Evolutionary conservation across 306 rosid species (phyloP).

Genomic region (Spatholobus suberectus): DNA sequence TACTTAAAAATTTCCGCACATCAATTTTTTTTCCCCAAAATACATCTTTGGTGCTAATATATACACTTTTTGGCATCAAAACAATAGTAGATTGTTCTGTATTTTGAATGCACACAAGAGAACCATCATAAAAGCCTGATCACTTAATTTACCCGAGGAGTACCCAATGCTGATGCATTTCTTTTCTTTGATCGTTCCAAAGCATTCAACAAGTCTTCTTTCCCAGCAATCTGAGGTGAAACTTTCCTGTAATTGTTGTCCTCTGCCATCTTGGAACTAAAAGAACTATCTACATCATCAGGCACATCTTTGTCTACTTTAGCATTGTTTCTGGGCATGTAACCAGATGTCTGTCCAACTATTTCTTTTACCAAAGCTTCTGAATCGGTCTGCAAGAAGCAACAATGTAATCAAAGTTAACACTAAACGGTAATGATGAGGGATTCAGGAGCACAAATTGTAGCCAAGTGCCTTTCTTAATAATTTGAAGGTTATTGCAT

Average conservation of each 20-base stretch:
- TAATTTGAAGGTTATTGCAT: slow-evolving; percentile 1
- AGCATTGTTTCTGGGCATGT: slow-evolving; percentile 62
- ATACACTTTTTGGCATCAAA: slow-evolving; percentile 24
- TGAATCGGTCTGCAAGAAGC: slow-evolving; percentile 71
- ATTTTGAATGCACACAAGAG: slow-evolving; percentile 28
- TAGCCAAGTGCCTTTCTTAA: slow-evolving; percentile 11
- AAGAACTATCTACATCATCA: slow-evolving; percentile 49
- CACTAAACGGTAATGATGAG: slow-evolving; percentile 41
- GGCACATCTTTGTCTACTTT: slow-evolving; percentile 41
- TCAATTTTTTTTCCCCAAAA: slow-evolving; percentile 22
- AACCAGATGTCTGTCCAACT: slow-evolving; percentile 93
- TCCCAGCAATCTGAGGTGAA: slow-evolving; percentile 56
- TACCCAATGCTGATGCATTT: slow-evolving; percentile 91
- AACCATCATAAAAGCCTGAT: slow-evolving; percentile 27
- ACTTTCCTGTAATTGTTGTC: slow-evolving; percentile 47
- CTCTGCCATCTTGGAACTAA: slow-evolving; percentile 37
- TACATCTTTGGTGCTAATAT: neutral
- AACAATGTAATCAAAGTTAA: slow-evolving; percentile 50
- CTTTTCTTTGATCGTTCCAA: slow-evolving; percentile 90
- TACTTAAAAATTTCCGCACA: slow-evolving; percentile 6
- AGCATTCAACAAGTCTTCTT: slow-evolving; percentile 75
- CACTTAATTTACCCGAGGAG: slow-evolving; percentile 76
- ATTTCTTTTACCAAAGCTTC: slow-evolving; percentile 81
- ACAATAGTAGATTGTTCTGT: slow-evolving; percentile 17
- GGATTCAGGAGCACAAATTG: slow-evolving; percentile 32